A percentile compares a stretch with the other conserved stretches of the same genome.
phyloP scores from a whole-genome alignment of 2,329 filamentous ascomycete genomes.

The Coniochaeta sp. region DNA sequence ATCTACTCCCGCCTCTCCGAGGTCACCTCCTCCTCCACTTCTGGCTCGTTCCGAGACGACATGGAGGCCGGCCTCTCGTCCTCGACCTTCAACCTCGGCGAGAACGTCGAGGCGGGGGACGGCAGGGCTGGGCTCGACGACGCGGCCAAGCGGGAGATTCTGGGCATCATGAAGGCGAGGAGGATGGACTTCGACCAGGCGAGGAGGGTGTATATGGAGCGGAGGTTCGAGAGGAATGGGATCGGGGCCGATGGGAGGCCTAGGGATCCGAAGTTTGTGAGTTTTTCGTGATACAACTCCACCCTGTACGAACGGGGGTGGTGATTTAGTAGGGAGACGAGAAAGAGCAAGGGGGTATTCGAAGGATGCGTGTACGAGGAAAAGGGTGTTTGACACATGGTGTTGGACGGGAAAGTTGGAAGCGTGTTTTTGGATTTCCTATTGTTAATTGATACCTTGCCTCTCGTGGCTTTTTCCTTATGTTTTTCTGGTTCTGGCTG shows the following conservation, averaged over 20 bases:
- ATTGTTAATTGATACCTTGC: background rate
- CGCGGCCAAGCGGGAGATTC: slow-evolving; percentile 71
- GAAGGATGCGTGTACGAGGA: background rate
- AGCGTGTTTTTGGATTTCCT: background rate
- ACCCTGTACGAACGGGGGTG: background rate
- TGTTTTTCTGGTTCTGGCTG: background rate
- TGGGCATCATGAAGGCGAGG: slow-evolving; percentile 83
- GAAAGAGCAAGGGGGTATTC: background rate
- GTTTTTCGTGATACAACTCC: slow-evolving; percentile 79
- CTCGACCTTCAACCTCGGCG: slow-evolving; percentile 71
- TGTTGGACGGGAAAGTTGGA: no score
- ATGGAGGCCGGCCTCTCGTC: slow-evolving; percentile 83
- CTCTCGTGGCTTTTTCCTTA: background rate
- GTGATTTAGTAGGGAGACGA: background rate
- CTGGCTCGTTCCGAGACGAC: slow-evolving; percentile 71
- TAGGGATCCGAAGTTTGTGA: slow-evolving; percentile 90
- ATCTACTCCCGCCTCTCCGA: slow-evolving; percentile 70
- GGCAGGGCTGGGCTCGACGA: slow-evolving; percentile 74
- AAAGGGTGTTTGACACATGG: no score
- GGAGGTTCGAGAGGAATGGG: slow-evolving; percentile 76
- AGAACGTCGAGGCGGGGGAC: slow-evolving; percentile 76
- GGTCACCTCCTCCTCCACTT: slow-evolving; percentile 52
- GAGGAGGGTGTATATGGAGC: slow-evolving; percentile 76
- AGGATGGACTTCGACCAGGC: slow-evolving; percentile 87
- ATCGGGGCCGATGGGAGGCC: slow-evolving; percentile 85